Conservation (phyloP, 2,329 filamentous ascomycete species). For the Penicillium sumatraense region DNA sequence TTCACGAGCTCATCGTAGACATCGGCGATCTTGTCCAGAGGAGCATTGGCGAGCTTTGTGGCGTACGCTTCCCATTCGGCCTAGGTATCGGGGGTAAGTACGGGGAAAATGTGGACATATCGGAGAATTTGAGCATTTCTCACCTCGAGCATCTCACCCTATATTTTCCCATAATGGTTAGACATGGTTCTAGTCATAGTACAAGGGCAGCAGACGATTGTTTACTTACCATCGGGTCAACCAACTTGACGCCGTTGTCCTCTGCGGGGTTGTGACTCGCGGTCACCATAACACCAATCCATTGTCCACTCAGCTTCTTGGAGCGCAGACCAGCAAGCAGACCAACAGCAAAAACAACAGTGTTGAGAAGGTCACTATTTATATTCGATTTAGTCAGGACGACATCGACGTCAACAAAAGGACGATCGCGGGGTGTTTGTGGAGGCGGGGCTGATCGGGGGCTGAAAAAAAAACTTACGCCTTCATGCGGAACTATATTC, state of each 20-base stretch:
- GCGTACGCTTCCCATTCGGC: conserved; percentile 88
- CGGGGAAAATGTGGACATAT: conserved; percentile 13
- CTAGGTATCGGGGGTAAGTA: conserved; percentile 41
- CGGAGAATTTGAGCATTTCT: conserved; percentile 18
- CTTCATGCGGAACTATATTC: conserved; percentile 68
- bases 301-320: conserved; percentile 84
- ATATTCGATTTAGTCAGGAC: conserved; percentile 36
- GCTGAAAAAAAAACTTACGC: conserved; percentile 55
- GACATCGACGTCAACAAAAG: conserved; percentile 32
- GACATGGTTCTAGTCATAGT: background rate
- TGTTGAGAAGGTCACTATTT: conserved; percentile 76
- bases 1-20: conserved; percentile 77
- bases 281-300: conserved; percentile 96
- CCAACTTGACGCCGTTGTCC: conserved; percentile 93
- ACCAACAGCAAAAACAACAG: conserved; percentile 89
- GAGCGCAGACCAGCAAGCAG: conserved; percentile 87
- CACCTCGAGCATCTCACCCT: conserved; percentile 95
- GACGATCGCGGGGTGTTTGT: conserved; percentile 36
- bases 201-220: conserved; percentile 4
- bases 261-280: conserved; percentile 88
- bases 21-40: conserved; percentile 73
- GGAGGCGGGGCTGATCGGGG: conserved; percentile 36
- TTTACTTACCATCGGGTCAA: conserved; percentile 77
- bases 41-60: conserved; percentile 85
- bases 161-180: conserved; percentile 7